phyloP scores from a whole-genome alignment of 345 rosid species.

The Arabis alpina region DNA sequence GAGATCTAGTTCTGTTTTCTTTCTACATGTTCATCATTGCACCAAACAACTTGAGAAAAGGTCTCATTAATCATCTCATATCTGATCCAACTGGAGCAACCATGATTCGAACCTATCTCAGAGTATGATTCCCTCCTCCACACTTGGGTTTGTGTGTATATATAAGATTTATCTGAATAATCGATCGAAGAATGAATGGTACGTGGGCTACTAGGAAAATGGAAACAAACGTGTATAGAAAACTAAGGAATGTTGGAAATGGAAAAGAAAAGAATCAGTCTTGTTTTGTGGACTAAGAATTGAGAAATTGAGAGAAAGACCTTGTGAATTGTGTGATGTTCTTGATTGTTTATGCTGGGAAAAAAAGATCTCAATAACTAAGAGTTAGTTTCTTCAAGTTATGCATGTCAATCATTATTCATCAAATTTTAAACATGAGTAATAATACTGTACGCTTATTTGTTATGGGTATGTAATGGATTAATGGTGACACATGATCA shows the following conservation, averaged over 20 bases:
- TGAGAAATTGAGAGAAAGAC: slow-evolving; percentile 1
- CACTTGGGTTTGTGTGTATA: slow-evolving; percentile 22
- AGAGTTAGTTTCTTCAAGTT: background rate
- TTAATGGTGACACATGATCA: too few species aligned
- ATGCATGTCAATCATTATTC: background rate
- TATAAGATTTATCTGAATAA: slow-evolving; percentile 9
- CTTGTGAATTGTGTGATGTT: background rate
- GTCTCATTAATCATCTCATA: slow-evolving; percentile 75
- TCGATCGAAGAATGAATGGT: background rate
- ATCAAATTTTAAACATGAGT: background rate
- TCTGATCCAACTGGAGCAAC: slow-evolving; percentile 92
- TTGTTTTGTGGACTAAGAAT: slow-evolving; percentile 20
- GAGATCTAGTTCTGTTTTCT: slow-evolving; percentile 76
- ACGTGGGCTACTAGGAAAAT: slow-evolving; percentile 22
- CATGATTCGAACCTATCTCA: slow-evolving; percentile 88
- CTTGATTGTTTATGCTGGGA: background rate
- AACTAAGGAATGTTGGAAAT: slow-evolving; percentile 20
- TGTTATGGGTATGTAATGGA: background rate
- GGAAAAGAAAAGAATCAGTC: slow-evolving; percentile 3
- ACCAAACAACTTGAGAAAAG: slow-evolving; percentile 73
- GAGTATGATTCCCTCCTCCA: slow-evolving; percentile 24
- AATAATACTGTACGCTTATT: background rate
- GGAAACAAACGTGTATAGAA: slow-evolving; percentile 33
- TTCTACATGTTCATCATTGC: slow-evolving; percentile 84
- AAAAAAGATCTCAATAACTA: background rate